Evolutionary conservation across 1,284 basidiomycete genomes (phyloP).

Genomic region (Stereum hirsutum): DNA sequence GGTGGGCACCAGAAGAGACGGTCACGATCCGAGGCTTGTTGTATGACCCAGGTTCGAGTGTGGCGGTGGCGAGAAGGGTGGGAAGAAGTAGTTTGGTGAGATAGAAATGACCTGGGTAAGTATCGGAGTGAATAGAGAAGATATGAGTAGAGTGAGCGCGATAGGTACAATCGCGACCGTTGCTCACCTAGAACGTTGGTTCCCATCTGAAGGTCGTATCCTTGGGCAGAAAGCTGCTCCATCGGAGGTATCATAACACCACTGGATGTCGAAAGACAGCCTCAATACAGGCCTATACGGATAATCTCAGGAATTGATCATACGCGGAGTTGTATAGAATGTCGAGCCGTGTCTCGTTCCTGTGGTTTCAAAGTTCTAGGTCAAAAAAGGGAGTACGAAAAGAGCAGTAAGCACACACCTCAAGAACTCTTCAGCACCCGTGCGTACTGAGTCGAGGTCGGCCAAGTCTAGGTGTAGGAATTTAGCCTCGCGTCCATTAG

Average conservation of each 20-base stretch:
- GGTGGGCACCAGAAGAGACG: conserved; percentile 24
- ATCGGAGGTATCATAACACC: conserved; percentile 46
- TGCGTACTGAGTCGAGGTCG: neutral
- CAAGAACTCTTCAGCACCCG: conserved; percentile 23
- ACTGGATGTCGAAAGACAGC: conserved; percentile 19
- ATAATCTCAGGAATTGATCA: conserved; percentile 10
- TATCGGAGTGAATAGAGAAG: too few species aligned
- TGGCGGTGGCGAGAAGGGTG: conserved; percentile 23
- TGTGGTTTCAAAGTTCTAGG: conserved; percentile 5
- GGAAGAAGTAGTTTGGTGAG: conserved; percentile 40
- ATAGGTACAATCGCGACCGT: neutral
- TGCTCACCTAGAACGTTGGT: conserved; percentile 39
- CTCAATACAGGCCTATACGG: too few species aligned
- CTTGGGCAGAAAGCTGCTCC: conserved; percentile 37
- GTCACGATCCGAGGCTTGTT: conserved; percentile 31
- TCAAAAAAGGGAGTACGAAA: neutral
- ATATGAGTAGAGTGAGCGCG: neutral
- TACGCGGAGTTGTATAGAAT: conserved; percentile 26
- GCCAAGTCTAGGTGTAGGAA: neutral
- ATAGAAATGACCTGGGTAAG: conserved; percentile 28
- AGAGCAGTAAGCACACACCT: conserved; percentile 17
- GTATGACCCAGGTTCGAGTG: conserved; percentile 11
- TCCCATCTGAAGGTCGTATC: conserved; percentile 54
- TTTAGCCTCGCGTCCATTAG: neutral
- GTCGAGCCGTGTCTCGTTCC: conserved; percentile 25